Evolutionary conservation across 805 yeast genomes (phyloP).

Genomic region (Barnettozyma populi): DNA sequence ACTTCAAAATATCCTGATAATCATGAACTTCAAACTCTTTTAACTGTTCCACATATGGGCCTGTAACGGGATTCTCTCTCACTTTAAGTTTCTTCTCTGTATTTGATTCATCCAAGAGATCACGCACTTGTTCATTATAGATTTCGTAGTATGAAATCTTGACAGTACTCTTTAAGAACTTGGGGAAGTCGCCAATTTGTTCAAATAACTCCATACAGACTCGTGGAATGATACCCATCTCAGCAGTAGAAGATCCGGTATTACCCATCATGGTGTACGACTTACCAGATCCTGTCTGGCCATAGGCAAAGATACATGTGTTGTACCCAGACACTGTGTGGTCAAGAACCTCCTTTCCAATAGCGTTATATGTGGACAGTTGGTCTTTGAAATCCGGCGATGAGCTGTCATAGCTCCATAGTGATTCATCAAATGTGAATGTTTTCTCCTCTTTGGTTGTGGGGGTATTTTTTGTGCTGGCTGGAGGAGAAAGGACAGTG

Average conservation of each 20-base stretch:
- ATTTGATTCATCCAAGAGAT: conserved; percentile 36
- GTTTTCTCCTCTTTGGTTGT: conserved; percentile 20
- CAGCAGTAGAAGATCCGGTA: conserved; percentile 36
- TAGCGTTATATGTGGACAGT: conserved; percentile 40
- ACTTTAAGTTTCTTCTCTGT: conserved; percentile 30
- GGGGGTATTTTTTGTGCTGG: conserved; percentile 10
- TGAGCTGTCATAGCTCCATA: conserved; percentile 40
- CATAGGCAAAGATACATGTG: conserved; percentile 72
- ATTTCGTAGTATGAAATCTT: conserved; percentile 65
- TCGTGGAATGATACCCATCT: conserved; percentile 63
- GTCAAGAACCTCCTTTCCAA: conserved; percentile 55
- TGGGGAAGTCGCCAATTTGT: conserved; percentile 29
- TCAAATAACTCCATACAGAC: conserved; percentile 50
- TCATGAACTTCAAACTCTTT: conserved; percentile 44
- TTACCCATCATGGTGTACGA: conserved; percentile 74
- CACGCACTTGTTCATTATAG: conserved; percentile 72
- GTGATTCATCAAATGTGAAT: conserved; percentile 47
- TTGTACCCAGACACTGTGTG: conserved; percentile 67
- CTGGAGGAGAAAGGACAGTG: conserved; percentile 10
- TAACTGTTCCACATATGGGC: conserved; percentile 70
- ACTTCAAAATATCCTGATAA: conserved; percentile 43
- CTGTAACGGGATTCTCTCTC: conserved; percentile 59
- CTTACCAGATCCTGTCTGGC: conserved; percentile 38
- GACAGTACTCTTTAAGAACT: conserved; percentile 35
- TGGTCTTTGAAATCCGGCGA: conserved; percentile 43